Conservation (phyloP, 73 alveolate genomes). For the Paramecium octaurelia region DNA sequence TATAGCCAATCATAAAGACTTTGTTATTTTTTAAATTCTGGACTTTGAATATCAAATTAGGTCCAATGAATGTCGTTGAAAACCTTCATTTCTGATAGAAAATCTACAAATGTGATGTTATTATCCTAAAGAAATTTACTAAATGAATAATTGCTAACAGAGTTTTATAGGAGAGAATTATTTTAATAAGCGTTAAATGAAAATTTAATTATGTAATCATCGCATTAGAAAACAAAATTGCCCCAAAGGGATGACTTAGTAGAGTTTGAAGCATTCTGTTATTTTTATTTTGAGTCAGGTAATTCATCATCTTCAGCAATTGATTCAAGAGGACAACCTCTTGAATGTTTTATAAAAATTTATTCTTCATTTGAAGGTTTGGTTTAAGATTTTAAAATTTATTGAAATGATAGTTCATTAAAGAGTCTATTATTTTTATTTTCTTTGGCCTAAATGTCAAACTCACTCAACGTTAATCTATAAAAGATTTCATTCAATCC, state of each 20-base stretch:
- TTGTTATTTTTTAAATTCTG: not conserved
- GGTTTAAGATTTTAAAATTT: not conserved
- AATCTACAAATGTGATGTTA: not conserved
- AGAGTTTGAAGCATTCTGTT: not conserved
- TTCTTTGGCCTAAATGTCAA: not conserved
- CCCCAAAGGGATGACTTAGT: not conserved
- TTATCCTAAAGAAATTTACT: constrained; percentile 6
- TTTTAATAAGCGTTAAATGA: not conserved
- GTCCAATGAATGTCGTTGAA: not conserved
- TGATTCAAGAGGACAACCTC: not conserved
- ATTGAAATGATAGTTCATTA: not conserved
- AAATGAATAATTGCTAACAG: not conserved
- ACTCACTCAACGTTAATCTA: not conserved
- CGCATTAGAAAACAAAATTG: not conserved
- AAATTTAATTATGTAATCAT: not conserved
- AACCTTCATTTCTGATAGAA: not conserved
- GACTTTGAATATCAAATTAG: not conserved
- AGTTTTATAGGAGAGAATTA: not conserved
- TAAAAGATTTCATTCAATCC: not conserved
- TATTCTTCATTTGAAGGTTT: not conserved
- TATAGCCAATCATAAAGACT: not conserved
- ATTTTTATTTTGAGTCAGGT: not conserved
- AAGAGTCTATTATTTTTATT: not conserved
- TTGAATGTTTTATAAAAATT: not conserved
- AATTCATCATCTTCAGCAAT: not conserved